Base-by-base conservation (phyloP, 2,329 filamentous ascomycete species). In the Curvularia spicifera region DNA sequence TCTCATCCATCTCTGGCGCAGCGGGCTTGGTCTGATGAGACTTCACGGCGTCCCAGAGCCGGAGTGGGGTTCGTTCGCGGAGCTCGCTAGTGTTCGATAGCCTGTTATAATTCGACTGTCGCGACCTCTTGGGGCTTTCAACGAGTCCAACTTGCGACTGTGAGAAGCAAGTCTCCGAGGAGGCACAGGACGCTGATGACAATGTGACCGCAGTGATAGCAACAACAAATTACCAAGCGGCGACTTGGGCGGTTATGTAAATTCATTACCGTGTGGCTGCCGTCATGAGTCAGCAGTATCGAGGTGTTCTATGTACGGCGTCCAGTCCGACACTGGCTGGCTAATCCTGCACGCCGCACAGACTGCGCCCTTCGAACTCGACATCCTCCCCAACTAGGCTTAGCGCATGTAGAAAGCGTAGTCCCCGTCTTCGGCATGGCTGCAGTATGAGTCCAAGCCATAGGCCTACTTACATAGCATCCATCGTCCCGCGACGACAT, bases 51-150 rank as follows among this genome's bases (percentile, higher is more conserved):
- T 50, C 51, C 43, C 54, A 57, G 57, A 42, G 24, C 31, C 49
- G 22, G 52, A 54, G 61, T 62, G 64, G 61, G 51, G 63, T 66
- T 65, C 61, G 62, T 68, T 65, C 68, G 67, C 65, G 53, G 53
- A 45, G 28, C 24, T 18, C 35, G 51, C 24, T 52, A 31, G 45
- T 33, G 53, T 51, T 39, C 55, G 46, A 31, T 45, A 43, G 39
- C 39, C 47, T 37, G 44, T 40, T 53, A 44, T 24, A 20, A 46
- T 40, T 51, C 40, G 12, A 42, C 26, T 51, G 20, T 33, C 39
- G 46, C 33, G 29, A 42, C 15, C 9, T 47, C 10, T 18, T 22
- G 10, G 13, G 18, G 7, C 22, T 10, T 37, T 13, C 15, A n/a
- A 40, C 10, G 15, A 3, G 15, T n/a, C 24, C 20, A n/a, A 29